phyloP scores from a whole-genome alignment of 495 filamentous ascomycete species.

The Aspergillus sclerotioniger region DNA sequence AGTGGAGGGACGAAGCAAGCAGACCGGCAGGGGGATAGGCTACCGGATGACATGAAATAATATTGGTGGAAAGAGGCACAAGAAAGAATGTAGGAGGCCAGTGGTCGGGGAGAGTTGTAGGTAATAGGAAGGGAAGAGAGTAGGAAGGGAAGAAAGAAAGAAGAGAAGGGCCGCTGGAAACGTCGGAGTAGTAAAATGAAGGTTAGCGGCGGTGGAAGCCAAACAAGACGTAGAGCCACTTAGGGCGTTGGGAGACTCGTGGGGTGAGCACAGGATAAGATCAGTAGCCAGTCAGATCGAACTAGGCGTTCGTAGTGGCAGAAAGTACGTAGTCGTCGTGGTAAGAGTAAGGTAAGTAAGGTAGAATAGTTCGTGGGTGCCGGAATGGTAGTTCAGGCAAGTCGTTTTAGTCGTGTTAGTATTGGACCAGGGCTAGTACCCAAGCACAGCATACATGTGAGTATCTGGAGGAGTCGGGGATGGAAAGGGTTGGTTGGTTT shows the following conservation, averaged over 20 bases:
- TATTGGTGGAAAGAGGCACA: slow-evolving; percentile 6
- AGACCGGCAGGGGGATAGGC: not conserved
- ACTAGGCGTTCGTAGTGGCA: slow-evolving; percentile 9
- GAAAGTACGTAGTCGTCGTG: slow-evolving; percentile 2
- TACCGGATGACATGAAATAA: slow-evolving; percentile 1
- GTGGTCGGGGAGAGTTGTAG: too few relatives aligned
- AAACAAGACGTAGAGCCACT: slow-evolving; percentile 20
- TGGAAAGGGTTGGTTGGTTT: too few relatives aligned
- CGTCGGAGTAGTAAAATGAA: slow-evolving; percentile 20
- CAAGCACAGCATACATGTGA: not conserved
- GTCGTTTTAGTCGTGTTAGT: too few relatives aligned
- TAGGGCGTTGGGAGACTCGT: slow-evolving; percentile 18
- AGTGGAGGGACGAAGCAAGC: slow-evolving; percentile 1
- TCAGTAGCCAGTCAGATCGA: slow-evolving; percentile 10
- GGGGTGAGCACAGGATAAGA: slow-evolving; percentile 22
- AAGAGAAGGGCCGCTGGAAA: slow-evolving; percentile 23
- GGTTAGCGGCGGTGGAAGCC: slow-evolving; percentile 23
- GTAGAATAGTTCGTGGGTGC: not conserved
- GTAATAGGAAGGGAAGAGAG: slow-evolving; percentile 15
- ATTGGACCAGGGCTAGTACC: slow-evolving; percentile 9
- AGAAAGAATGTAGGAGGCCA: slow-evolving; percentile 10
- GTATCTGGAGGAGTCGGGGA: not conserved
- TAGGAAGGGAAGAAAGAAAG: slow-evolving; percentile 23
- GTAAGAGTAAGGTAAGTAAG: too few relatives aligned
- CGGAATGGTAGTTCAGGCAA: not conserved